Percentiles rank a stretch among this genome's conserved stretches.
These are phyloP conservation scores for Penicillium sp. DNA, from an alignment of 2,329 filamentous ascomycete genomes.

Conservation along the genomic window DNA sequence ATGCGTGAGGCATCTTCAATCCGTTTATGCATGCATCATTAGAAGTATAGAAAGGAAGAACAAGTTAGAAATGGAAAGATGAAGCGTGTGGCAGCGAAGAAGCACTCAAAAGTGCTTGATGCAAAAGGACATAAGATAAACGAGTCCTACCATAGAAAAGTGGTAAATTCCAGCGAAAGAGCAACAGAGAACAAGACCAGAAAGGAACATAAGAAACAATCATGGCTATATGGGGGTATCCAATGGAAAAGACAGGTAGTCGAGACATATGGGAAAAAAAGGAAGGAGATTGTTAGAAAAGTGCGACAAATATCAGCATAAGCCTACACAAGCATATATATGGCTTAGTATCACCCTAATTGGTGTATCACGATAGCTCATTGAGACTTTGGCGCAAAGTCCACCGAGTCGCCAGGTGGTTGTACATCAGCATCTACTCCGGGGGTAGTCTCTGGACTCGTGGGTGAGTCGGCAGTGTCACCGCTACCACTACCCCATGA, in stretches of 20 bases:
- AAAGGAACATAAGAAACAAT: conserved; percentile 17
- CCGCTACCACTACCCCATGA: conserved; percentile 41
- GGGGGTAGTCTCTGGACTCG: conserved; percentile 24
- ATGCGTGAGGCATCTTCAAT: conserved; percentile 30
- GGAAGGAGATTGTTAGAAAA: neutral
- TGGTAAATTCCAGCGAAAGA: conserved; percentile 8
- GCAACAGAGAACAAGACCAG: conserved; percentile 5
- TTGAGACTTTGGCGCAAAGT: neutral
- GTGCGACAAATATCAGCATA: neutral
- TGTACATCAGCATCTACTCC: conserved; percentile 10
- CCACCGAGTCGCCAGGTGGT: conserved; percentile 1
- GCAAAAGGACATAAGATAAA: neutral
- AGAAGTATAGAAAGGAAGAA: conserved; percentile 11
- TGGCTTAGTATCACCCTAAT: neutral
- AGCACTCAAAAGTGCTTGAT: neutral
- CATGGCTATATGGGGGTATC: conserved; percentile 43
- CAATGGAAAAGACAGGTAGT: conserved; percentile 33
- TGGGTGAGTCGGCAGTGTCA: conserved; percentile 37
- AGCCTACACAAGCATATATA: conserved; percentile 1
- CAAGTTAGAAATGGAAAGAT: conserved; percentile 6
- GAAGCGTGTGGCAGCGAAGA: conserved; percentile 7
- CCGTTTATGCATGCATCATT: conserved; percentile 17
- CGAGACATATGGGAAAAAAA: conserved; percentile 31
- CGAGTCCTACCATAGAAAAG: conserved; percentile 2
- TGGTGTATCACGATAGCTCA: neutral